Percentiles rank a stretch among this genome's conserved stretches.
Evolutionary conservation across 1,284 basidiomycete species (phyloP).

Genomic region (Cystobasidiaceae sp.): DNA sequence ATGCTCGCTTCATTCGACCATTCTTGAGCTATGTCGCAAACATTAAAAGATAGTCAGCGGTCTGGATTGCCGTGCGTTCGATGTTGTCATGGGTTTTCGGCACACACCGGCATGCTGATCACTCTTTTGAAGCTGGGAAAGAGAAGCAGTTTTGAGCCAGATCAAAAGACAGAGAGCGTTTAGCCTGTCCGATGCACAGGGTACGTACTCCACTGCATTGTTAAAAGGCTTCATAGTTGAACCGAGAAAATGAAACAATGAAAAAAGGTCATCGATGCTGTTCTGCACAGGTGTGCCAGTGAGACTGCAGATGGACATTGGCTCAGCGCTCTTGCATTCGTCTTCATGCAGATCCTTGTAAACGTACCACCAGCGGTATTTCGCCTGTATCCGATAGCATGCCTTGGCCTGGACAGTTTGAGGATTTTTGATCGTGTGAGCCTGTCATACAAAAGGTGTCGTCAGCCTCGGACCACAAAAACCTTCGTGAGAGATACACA

Average conservation of each 20-base stretch:
- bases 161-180: neutral
- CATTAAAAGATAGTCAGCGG: neutral
- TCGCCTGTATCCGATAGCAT: conserved; percentile 68
- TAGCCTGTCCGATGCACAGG: conserved; percentile 44
- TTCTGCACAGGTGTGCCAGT: conserved; percentile 46
- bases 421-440: conserved; percentile 94
- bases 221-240: conserved; percentile 65
- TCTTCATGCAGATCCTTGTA: conserved; percentile 43
- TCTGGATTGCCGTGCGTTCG: neutral
- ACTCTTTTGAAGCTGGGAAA: conserved; percentile 59
- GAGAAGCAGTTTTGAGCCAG: neutral
- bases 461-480: conserved; percentile 11
- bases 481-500: conserved; percentile 32
- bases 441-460: conserved; percentile 91
- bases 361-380: conserved; percentile 70
- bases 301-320: conserved; percentile 31
- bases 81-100: neutral
- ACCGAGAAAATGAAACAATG: conserved; percentile 80
- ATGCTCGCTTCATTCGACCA: conserved; percentile 56
- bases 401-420: conserved; percentile 75
- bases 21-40: conserved; percentile 54
- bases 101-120: conserved; percentile 60
- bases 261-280: conserved; percentile 67
- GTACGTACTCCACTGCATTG: conserved; percentile 53
- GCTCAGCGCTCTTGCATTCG: neutral